A percentile compares a stretch with the other conserved stretches of the same genome.
Evolutionary conservation across 2,329 filamentous ascomycete genomes (phyloP).

Genomic region (Ophiostoma perfectum): DNA sequence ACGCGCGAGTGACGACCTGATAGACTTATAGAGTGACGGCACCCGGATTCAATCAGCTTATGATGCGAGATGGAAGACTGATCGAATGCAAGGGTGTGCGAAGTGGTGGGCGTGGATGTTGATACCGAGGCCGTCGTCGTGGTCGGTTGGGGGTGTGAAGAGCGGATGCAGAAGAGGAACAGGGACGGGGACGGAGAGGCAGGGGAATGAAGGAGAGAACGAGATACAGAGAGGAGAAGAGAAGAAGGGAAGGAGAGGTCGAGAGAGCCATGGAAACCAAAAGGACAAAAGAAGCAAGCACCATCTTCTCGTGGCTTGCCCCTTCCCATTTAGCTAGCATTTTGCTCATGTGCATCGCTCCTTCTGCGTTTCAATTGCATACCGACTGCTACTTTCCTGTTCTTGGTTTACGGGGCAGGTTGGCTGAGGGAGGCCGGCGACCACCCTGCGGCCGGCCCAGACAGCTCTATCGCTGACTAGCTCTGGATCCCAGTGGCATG

Average conservation of each 20-base stretch:
- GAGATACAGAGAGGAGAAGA: neutral
- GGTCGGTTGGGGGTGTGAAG: neutral
- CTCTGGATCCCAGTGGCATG: too few relatives aligned
- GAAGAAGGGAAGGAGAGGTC: neutral
- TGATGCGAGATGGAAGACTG: neutral
- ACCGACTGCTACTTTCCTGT: neutral
- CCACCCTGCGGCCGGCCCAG: neutral
- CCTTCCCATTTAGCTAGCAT: neutral
- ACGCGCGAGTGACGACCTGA: neutral
- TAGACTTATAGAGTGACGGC: neutral
- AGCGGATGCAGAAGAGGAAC: too few relatives aligned
- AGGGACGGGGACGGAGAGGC: neutral
- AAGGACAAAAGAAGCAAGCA: neutral
- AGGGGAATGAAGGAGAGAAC: neutral
- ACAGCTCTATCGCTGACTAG: neutral
- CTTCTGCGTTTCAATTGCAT: neutral
- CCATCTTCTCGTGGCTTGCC: neutral
- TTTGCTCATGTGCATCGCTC: constrained; percentile 3
- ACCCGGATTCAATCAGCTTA: neutral
- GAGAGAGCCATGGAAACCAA: neutral
- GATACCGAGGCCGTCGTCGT: neutral
- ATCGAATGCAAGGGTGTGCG: neutral
- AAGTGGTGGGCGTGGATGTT: neutral
- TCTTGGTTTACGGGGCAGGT: neutral
- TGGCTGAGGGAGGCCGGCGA: constrained; percentile 5